These are phyloP conservation scores for Blastocladiella emersonii DNA, from an alignment of 371 early-diverging fungal species.

Conservation along the genomic window DNA sequence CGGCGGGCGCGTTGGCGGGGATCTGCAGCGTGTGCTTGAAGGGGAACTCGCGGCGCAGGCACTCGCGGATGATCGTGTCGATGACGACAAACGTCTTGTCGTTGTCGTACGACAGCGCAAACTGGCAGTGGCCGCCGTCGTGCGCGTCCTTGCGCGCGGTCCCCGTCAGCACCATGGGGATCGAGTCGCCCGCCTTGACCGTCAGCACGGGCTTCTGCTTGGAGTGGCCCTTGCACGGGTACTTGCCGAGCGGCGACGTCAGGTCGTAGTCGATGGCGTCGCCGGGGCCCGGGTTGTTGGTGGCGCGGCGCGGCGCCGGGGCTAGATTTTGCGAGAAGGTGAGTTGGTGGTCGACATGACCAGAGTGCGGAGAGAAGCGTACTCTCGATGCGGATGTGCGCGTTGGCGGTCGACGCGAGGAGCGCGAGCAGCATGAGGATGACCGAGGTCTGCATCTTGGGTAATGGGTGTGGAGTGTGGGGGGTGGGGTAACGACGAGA, in stretches of 20 bases:
- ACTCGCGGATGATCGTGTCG: conserved; percentile 2
- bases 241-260: neutral
- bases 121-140: conserved; percentile 7
- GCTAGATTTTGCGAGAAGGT: too few species aligned
- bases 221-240: conserved; percentile 1
- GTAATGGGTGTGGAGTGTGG: too few species aligned
- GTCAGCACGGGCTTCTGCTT: neutral
- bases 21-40: neutral
- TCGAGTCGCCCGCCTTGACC: conserved; percentile 7
- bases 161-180: conserved; percentile 6
- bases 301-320: neutral
- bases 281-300: neutral
- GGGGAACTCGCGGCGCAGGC: neutral
- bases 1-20: neutral
- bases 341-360: too few species aligned
- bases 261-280: neutral
- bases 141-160: too few species aligned
- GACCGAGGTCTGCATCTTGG: too few species aligned
- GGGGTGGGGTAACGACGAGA: too few species aligned
- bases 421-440: too few species aligned
- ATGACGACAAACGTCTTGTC: conserved; percentile 7
- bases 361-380: too few species aligned
- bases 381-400: too few species aligned
- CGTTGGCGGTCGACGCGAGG: too few species aligned
- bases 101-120: conserved; percentile 6